Conservation (phyloP, 192 early-diverging fungal genomes). For the Backusella macrospora region DNA sequence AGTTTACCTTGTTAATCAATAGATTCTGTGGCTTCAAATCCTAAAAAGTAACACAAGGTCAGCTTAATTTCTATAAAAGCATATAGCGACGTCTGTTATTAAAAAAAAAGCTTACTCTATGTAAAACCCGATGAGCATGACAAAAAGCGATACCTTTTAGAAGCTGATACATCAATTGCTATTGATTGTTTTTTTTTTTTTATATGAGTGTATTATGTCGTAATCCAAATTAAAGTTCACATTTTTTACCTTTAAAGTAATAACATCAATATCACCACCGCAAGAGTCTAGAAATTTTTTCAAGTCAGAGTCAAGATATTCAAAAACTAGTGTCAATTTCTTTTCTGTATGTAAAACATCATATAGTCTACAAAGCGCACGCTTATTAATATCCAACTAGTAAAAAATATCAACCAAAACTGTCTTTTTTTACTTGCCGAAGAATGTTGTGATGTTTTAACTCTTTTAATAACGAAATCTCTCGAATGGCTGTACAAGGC, state of each 20-base stretch:
- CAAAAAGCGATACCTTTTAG: not conserved
- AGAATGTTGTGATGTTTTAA: conserved; percentile 85
- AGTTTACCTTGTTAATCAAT: conserved; percentile 83
- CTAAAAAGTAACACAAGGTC: conserved; percentile 32
- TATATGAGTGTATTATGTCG: no score
- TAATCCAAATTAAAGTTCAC: no score
- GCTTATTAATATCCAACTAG: no score
- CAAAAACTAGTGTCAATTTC: conserved; percentile 97
- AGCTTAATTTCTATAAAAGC: not conserved
- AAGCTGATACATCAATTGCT: not conserved
- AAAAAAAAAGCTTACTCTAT: conserved; percentile 42
- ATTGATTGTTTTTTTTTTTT: not conserved
- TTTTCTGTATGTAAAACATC: conserved; percentile 98
- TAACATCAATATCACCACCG: conserved; percentile 76
- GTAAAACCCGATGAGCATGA: not conserved
- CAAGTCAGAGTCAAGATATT: conserved; percentile 97
- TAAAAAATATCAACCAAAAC: not conserved
- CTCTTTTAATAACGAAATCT: conserved; percentile 88
- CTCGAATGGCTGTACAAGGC: conserved; percentile 83
- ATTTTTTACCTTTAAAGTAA: conserved; percentile 78
- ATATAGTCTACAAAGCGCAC: conserved; percentile 67
- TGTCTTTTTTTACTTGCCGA: conserved; percentile 54
- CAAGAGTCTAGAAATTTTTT: conserved; percentile 97
- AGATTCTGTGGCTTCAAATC: conserved; percentile 90
- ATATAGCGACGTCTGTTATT: not conserved